Base-by-base conservation (phyloP, 2,329 filamentous ascomycete genomes). In the Talaromyces islandicus region DNA sequence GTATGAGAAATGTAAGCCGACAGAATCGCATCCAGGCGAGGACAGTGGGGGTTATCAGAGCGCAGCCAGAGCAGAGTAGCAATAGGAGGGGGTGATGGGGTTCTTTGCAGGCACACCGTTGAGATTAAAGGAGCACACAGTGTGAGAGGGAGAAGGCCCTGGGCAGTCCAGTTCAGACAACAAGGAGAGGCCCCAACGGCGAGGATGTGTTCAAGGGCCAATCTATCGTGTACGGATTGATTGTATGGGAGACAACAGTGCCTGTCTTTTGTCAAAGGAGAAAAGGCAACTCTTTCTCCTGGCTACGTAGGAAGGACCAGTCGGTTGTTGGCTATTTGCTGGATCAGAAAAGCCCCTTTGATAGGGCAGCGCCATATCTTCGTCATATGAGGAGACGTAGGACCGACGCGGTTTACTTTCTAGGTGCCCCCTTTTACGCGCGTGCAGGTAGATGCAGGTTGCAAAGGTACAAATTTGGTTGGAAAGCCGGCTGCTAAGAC, bases 11-110 rank as follows among this genome's bases (percentile, higher is more conserved):
- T 38, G 35, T 38, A 38, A 14, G 54, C 29, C 52, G 30, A 17
- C 35, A 56, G 6, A 17, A 32, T 50, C 25, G 29, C 5, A 25
- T 19, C n/a, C 14, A 25, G 41, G 46, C 14, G 59, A 61, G 51
- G 54, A 52, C 12, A 19, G 52, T 51, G n/a, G 50, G 51, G 53
- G 54, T 58, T 61, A 61, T 61, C 51, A 58, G 55, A 50, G 11
- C 29, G 19, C 50, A 58, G 41, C 11, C 9, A 41, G 51, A 52
- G 43, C 21, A 54, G 30, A 41, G 38, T 52, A 32, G 54, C 59
- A 54, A 29, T 55, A 58, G 51, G 55, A 61, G 41, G 48, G 43
- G 56, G 25, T 43, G 51, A 32, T 7, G 27, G 38, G 27, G 29
- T 30, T 29, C 21, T 30, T 19, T 30, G 54, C 56, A 61, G 56